Evolutionary conservation across 2,329 filamentous ascomycete genomes (phyloP), one percentile per base, ranked within the genome.

Genomic region (Fusarium tanahbumbuense): DNA sequence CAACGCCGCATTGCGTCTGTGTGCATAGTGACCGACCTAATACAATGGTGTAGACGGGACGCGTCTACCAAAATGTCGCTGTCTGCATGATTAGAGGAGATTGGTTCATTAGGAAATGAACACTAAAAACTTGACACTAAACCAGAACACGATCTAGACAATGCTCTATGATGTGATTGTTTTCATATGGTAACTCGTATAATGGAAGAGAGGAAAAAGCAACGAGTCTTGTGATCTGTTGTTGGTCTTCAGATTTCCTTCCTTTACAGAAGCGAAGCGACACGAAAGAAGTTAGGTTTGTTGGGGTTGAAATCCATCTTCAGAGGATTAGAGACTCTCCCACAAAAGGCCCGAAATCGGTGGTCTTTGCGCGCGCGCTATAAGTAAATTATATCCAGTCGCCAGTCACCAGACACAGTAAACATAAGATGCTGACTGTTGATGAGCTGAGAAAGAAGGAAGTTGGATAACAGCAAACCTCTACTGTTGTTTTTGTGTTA

Each of bases 321-420:
- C 25, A 20, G 20, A 56, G 22, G 48, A 49, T 25, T 11, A 60
- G 25, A 28, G 20, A 41, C 12, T 20, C 28, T 66, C 40, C 61
- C 61, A 54, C 41, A 70, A 70, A 64, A 70, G 67, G 67, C 57
- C 67, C 67, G 67, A 70, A 68, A 27, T 44, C 42, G 54, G 30
- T 56, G 47, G 66, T 53, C 53, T 48, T 42, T 62, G 67, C 62
- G 32, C 41, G 48, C 67, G 67, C 53, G 57, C 56, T 54, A 55
- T 34, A 42, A 41, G 34, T 34, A 27, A 15, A 55, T 55, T 25
- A 27, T 55, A 34, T 49, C 45, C 34, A 32, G 56, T 56, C 20
- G 49, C 12, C 23, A 7, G 25, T 61, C 32, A 44, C 48, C 28
- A 37, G 55, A 20, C 18, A 28, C 23, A 20, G 13, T 27, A 20